Conservation (phyloP, 495 filamentous ascomycete species). For the Trichoderma asperelloides region DNA sequence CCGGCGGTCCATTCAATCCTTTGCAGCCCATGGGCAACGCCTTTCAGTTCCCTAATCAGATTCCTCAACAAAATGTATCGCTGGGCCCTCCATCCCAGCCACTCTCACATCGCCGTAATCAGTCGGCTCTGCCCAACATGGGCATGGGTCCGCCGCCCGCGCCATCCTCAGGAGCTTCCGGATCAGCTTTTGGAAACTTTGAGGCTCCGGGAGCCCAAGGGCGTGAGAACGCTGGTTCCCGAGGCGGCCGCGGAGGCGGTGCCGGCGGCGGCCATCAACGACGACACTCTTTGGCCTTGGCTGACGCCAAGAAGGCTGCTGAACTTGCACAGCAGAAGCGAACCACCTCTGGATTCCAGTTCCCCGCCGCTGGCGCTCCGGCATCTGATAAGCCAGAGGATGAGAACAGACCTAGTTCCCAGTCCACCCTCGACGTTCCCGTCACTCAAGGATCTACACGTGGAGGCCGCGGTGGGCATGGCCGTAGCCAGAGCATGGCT, state of each 20-base stretch:
- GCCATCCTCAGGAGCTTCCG: constrained; percentile 89
- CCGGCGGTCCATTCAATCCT: constrained; percentile 58
- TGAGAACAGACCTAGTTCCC: constrained; percentile 37
- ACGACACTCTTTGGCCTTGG: constrained; percentile 87
- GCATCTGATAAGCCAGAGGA: constrained; percentile 44
- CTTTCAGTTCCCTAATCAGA: constrained; percentile 85
- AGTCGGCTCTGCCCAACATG: constrained; percentile 92
- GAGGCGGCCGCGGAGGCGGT: constrained; percentile 66
- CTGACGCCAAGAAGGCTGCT: constrained; percentile 95
- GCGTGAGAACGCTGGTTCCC: constrained; percentile 59
- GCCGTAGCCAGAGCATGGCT: constrained; percentile 55
- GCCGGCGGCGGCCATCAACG: constrained; percentile 77
- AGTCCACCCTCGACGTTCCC: constrained; percentile 35
- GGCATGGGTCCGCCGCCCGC: constrained; percentile 89
- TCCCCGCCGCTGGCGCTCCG: constrained; percentile 68
- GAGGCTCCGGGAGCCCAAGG: constrained; percentile 53
- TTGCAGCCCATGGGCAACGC: constrained; percentile 62
- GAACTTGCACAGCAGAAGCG: constrained; percentile 95
- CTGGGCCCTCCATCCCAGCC: constrained; percentile 72
- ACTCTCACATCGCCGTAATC: constrained; percentile 90
- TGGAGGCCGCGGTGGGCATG: constrained; percentile 44
- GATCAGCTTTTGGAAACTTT: constrained; percentile 71
- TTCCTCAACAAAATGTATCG: constrained; percentile 60
- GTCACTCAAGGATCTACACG: constrained; percentile 40
- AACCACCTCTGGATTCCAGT: constrained; percentile 89